Conservation (phyloP, 2,329 filamentous ascomycete genomes). For the Aureobasidium sp. region DNA sequence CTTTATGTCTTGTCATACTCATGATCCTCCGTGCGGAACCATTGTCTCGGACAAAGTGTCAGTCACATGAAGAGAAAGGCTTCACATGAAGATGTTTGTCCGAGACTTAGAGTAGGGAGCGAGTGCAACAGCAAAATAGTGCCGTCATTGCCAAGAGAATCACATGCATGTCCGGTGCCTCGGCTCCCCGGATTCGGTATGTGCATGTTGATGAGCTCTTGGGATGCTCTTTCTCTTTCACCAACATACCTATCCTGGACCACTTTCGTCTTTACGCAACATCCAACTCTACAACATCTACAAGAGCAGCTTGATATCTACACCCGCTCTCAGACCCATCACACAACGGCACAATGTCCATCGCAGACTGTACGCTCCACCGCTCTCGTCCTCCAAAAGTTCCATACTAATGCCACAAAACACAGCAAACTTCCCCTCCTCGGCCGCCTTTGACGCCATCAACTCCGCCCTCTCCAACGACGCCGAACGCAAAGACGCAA, state of each 20-base stretch:
- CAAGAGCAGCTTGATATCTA: not conserved
- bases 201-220: not conserved
- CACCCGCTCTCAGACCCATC: not conserved
- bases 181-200: conserved; percentile 8
- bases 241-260: not conserved
- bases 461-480: conserved; percentile 61
- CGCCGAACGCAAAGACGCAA: conserved; percentile 72
- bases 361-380: conserved; percentile 1
- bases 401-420: not conserved
- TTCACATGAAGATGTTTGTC: not conserved
- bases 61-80: not conserved
- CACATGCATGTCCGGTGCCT: not conserved
- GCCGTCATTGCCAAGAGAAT: conserved; percentile 7
- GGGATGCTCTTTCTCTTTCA: not conserved
- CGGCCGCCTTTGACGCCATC: conserved; percentile 85
- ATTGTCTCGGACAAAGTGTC: not conserved
- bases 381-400: too few species aligned
- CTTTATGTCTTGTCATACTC: not conserved
- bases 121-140: not conserved
- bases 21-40: too few species aligned
- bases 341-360: not conserved
- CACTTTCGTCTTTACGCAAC: not conserved
- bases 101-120: not conserved
- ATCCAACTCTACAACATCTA: too few species aligned
- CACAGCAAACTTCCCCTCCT: conserved; percentile 61